Conservation (phyloP, 192 early-diverging fungal species). For the Phlyctochytrium planicorne region DNA sequence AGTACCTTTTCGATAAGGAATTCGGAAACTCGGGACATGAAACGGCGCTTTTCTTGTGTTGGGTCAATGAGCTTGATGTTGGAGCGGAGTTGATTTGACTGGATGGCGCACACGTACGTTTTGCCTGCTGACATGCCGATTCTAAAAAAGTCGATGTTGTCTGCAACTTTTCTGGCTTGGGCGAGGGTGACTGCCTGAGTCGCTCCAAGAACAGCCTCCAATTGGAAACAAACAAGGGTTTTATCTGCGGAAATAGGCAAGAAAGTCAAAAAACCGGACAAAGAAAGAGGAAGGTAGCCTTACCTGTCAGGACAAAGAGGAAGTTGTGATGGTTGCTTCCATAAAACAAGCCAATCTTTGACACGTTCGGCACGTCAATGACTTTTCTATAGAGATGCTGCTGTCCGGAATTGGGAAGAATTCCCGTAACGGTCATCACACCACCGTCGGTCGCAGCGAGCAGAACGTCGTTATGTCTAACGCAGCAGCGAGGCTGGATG, state of each 20-base stretch:
- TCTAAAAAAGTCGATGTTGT: constrained; percentile 70
- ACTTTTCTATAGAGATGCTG: constrained; percentile 56
- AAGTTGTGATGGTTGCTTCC: constrained; percentile 81
- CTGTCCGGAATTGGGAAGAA: constrained; percentile 80
- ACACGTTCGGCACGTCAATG: constrained; percentile 32
- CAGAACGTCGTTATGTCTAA: too few species aligned
- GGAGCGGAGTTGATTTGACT: constrained; percentile 71
- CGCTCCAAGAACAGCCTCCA: constrained; percentile 19
- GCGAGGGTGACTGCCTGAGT: neutral
- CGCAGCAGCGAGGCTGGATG: too few species aligned
- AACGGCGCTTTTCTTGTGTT: constrained; percentile 38
- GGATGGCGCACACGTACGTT: constrained; percentile 66
- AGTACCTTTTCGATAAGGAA: constrained; percentile 55
- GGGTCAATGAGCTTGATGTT: constrained; percentile 78
- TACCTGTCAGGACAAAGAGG: constrained; percentile 70
- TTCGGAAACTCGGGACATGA: constrained; percentile 54
- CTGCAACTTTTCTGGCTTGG: constrained; percentile 47
- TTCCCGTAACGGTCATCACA: constrained; percentile 72
- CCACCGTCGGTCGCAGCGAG: constrained; percentile 53
- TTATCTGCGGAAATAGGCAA: constrained; percentile 16
- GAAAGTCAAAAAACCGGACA: constrained; percentile 6
- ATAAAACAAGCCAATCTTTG: constrained; percentile 2
- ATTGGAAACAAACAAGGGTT: constrained; percentile 22
- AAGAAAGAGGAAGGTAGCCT: too few species aligned
- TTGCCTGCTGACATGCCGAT: constrained; percentile 60